Base-by-base conservation (phyloP, 768 basidiomycete genomes). In the Suillus lakei region DNA sequence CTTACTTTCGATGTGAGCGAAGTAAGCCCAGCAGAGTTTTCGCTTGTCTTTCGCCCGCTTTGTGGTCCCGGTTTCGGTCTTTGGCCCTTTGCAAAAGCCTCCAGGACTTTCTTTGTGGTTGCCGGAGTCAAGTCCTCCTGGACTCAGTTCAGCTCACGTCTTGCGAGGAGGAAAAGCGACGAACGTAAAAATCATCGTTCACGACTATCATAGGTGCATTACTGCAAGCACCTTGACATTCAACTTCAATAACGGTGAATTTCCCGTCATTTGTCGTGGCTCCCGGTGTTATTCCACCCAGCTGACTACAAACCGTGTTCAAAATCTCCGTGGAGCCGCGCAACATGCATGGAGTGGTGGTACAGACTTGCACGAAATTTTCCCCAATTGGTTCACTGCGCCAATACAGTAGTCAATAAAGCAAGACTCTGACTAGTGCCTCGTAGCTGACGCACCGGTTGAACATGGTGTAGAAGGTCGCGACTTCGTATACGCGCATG, bases 401-500 rank as follows among this genome's bases (percentile, higher is more conserved):
- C 12, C 56, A 59, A 61, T 16, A 50, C 16, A 63, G 8, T 32
- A 41, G 41, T 58, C n/a, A 61, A 15, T 66, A 48, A 54, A 51
- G 7, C 23, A 34, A 41, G 56, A 26, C 43, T 56, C 59, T 51
- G 34, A 60, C 41, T 23, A 39, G 18, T 30, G 39, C 30, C 0
- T n/a, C 50, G 30, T 16, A 30, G 30, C n/a, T 62, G 21, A 68
- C 86, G 72, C 65, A 94, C 94, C 96, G 88, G 83, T 98, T 99
- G 86, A 98, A 99, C 97, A 99, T 99, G 71, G 98, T 99, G 80
- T 99, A 99, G 82, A 99, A 99, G 16, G 95, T 96, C 21, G 97
- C 97, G 60, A 99, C 98, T 79, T 99, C 98, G 77, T 99, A 99
- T 2, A 98, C 98, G 12, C 98, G 92, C 98, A 99, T 99, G 61